Evolutionary conservation across 257 asterid species (phyloP).

Genomic region (Solanum chiquidenum): DNA sequence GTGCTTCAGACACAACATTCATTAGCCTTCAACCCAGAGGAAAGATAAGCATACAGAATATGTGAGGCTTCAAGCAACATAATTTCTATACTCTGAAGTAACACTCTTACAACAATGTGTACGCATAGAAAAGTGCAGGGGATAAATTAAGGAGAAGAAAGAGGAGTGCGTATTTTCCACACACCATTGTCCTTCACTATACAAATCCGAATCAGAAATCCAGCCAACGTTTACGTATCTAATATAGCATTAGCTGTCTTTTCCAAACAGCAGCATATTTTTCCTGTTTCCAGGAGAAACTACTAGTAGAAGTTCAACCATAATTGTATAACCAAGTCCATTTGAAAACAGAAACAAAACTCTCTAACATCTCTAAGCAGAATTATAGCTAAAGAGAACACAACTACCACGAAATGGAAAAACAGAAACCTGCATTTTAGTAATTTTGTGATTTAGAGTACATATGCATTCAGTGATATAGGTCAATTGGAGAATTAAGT

Average conservation of each 20-base stretch:
- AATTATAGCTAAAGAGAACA: not conserved
- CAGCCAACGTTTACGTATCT: not conserved
- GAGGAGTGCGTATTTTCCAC: not conserved
- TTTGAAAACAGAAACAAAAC: not conserved
- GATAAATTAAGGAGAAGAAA: not conserved
- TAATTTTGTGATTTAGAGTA: not conserved
- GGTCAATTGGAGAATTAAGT: not conserved
- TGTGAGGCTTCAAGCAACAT: not conserved
- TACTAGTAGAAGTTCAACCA: not conserved
- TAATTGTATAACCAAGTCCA: not conserved
- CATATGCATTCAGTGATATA: not conserved
- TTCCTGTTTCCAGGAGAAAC: not conserved
- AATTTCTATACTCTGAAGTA: not conserved
- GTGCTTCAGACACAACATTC: not conserved
- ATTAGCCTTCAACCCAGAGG: not conserved
- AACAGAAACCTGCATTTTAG: not conserved
- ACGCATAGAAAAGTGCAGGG: not conserved
- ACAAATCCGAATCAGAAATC: not conserved
- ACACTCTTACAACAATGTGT: not conserved
- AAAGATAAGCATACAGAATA: not conserved
- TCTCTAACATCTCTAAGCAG: not conserved
- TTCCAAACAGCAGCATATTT: not conserved
- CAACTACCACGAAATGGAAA: not conserved
- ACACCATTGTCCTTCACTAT: not conserved
- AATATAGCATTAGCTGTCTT: not conserved